Evolutionary conservation across 768 basidiomycete genomes (phyloP), one percentile per base, ranked within the genome.

Genomic region (Mycena maculata): DNA sequence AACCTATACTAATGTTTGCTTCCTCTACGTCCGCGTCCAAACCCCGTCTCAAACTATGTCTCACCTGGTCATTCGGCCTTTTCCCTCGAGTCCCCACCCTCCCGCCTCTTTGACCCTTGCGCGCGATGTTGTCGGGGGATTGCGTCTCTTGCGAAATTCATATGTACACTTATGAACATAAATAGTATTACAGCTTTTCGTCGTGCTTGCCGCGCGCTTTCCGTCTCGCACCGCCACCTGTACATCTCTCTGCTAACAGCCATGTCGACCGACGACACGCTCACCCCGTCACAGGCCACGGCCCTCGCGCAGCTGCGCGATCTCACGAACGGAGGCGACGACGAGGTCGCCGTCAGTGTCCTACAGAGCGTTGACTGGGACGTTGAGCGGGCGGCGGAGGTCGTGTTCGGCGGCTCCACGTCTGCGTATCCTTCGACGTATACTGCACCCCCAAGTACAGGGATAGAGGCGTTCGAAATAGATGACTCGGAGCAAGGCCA

Each of bases 361-460:
- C 80, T 93, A 18, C 77, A 83, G 41, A 88, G 85, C 62, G 89
- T 90, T 11, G 84, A 84, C 53, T 93, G 91, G 91, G 87, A 92
- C 79, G 86, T 93, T 33, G 70, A 91, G 87, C 82, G 84, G 67
- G 90, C 90, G 20, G 86, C 86, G 15, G 87, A 90, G 63, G 74
- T 89, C 18, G 81, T 91, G 25, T 90, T 90, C 67, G 87, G 84
- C 41, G 59, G 60, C 30, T 10, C 62, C 54, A 65, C 39, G 56
- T 60, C 72, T 54, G 63, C 71, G 23, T 55, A 56, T 12, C 67
- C 54, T n/a, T 33, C 56, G 27, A 23, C 63, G 28, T 52, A 13
- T 36, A 6, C 44, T 13, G 27, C 52, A 20, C 31, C 57, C 39
- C n/a, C n/a, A n/a, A n/a, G n/a, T n/a, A n/a, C n/a, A n/a, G n/a